Base-by-base conservation (phyloP, 2,329 filamentous ascomycete genomes). In the Periconia macrospinosa region DNA sequence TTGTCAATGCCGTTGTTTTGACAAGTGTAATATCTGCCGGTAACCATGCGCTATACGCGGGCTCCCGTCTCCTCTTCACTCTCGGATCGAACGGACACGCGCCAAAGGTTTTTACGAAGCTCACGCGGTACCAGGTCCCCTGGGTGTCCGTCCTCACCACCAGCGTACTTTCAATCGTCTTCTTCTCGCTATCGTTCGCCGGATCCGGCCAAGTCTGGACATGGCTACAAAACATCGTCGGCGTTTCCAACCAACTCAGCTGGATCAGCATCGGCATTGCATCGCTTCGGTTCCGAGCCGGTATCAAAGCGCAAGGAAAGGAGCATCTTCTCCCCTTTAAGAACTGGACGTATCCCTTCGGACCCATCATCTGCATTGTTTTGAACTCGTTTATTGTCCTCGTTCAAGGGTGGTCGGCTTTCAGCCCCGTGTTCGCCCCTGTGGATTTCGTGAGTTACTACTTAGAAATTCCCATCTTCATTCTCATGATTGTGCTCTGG, bases 151-250 rank as follows among this genome's bases (percentile, higher is more conserved):
- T 77, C 2, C 45, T 69, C 23, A 62, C 67, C 9, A 68, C 67
- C 5, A 65, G 62, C 17, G 27, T 77, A 15, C 76, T 80, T 46
- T 74, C 66, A 0, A 63, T 63, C 19, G 71, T 50, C 45, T 70
- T 30, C 63, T 82, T 56, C 71, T 77, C 23, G 75, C 79, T 63
- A 58, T 81, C 51, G 73, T 79, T 65, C 65, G 76, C 51, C 66
- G 74, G 52, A 71, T 70, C 61, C 60, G 70, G 55, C 66, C 75
- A 45, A 62, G 71, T 57, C 64, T 77, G 51, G 69, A 80, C 41
- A 86, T 90, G 87, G 85, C 86, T 91, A 65, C 81, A 85, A 62
- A 89, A 88, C 69, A 83, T 90, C 44, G 86, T 85, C 17, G 89
- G 79, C 47, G 77, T 79, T 0, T 79, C 78, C 0, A 81, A 79